Percentiles rank a stretch among this genome's conserved stretches.
Conservation (phyloP, 2,329 filamentous ascomycete genomes). For the Fusarium sacchari region DNA sequence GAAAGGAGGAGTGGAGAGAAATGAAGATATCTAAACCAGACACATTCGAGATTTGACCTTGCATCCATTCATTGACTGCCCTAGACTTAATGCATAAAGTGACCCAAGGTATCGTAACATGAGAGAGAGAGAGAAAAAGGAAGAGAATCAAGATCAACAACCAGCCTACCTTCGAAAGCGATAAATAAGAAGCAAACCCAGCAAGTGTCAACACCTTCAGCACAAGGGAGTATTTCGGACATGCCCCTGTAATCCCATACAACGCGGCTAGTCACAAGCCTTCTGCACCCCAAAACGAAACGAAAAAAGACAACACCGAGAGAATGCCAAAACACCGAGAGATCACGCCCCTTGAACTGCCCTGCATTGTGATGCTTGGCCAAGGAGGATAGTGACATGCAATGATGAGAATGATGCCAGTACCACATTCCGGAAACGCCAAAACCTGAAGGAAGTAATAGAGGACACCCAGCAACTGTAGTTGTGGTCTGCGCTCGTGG, state of each 20-base stretch:
- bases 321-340: conserved; percentile 36
- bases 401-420: conserved; percentile 17
- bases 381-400: conserved; percentile 22
- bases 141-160: conserved; percentile 6
- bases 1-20: conserved; percentile 30
- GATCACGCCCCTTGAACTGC: conserved; percentile 13
- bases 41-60: conserved; percentile 25
- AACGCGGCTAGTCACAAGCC: conserved; percentile 35
- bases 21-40: conserved; percentile 24
- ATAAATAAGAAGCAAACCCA: conserved; percentile 19
- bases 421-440: conserved; percentile 35
- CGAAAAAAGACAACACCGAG: conserved; percentile 8
- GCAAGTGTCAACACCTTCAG: conserved; percentile 16
- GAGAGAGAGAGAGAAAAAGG: conserved; percentile 27
- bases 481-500: not conserved
- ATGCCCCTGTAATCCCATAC: conserved; percentile 41
- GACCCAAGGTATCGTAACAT: conserved; percentile 40
- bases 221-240: conserved; percentile 23
- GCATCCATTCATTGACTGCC: conserved; percentile 24
- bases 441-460: conserved; percentile 22
- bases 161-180: conserved; percentile 16
- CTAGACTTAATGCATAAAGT: conserved; percentile 17
- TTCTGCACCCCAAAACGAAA: conserved; percentile 19
- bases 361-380: conserved; percentile 4
- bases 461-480: not conserved